phyloP scores from a whole-genome alignment of 1,284 basidiomycete species.

The Ganoderma resinaceum region DNA sequence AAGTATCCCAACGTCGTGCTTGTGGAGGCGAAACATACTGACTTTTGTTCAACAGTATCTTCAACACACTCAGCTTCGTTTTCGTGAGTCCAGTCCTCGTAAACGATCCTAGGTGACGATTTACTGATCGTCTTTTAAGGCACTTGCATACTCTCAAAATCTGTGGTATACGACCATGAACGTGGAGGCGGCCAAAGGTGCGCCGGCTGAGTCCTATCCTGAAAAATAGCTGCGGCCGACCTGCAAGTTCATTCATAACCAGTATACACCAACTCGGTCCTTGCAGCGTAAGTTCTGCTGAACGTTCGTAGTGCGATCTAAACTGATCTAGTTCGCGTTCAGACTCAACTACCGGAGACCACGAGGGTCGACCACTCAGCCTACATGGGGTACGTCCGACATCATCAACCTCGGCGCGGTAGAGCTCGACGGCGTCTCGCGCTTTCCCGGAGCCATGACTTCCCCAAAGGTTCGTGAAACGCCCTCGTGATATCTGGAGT shows the following conservation, averaged over 20 bases:
- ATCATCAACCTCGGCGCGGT: conserved; percentile 2
- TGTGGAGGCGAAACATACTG: background rate
- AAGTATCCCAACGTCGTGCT: background rate
- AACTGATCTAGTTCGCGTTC: background rate
- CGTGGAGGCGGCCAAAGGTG: background rate
- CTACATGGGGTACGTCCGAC: background rate
- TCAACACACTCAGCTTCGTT: background rate
- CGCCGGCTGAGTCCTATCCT: background rate
- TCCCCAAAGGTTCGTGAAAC: background rate
- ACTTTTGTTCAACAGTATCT: background rate
- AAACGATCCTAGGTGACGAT: background rate
- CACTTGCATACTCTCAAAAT: background rate
- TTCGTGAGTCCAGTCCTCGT: background rate
- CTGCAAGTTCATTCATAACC: background rate
- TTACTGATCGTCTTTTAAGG: background rate
- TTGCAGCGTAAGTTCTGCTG: background rate
- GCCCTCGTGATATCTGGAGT: background rate
- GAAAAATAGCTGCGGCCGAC: background rate
- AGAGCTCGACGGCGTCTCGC: background rate
- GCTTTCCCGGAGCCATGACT: background rate
- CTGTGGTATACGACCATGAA: conserved; percentile 3
- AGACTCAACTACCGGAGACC: background rate
- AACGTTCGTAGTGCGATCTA: background rate
- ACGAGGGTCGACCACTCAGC: background rate
- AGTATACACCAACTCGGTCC: background rate